Evolutionary conservation across 306 rosid genomes (phyloP), one percentile per base, ranked within the genome.

Genomic region (Gastrolobium bilobum): DNA sequence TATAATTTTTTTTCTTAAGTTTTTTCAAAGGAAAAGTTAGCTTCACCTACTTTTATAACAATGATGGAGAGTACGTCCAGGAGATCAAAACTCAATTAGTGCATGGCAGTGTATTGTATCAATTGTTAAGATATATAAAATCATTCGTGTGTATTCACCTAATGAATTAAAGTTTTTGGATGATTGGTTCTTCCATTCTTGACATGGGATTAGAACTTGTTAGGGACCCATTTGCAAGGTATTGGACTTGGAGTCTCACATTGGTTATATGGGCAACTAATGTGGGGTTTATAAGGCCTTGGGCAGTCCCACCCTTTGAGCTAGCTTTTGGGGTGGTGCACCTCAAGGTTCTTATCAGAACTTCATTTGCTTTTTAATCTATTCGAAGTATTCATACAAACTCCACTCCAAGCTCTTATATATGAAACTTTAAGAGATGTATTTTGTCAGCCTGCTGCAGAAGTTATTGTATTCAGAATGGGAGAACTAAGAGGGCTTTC

Each of bases 401-500:
- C 44, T 70, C 48, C 58, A 52, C 7, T 44, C 7, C 52, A 75
- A 69, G 56, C 77, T 47, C 31, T n/a, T 68, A 40, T 35, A 61
- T 46, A 48, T 58, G 42, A 70, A 84, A 84, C 80, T 81, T 69
- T 42, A 64, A 77, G 46, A 60, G 46, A 65, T 70, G 61, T 53
- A 66, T 68, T 68, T 63, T 81, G 43, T 76, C 88, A 94, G 99
- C 99, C 99, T 66, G 95, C 97, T 82, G 93, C 88, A 74, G 99
- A 94, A 88, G 89, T 94, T 61, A 89, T 94, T 82, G 99, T 87
- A 82, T 94, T 94, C 84, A 89, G 99, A 84, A 88, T 91, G 88
- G 98, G 97, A 72, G 99, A 94, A 86, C 79, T 94, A 70, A 86
- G 96, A 83, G 99, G 97, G 68, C 92, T 94, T 84, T 94, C 99